These are phyloP conservation scores for Hypoxylon fragiforme DNA, from an alignment of 495 filamentous ascomycete genomes.

Conservation along the genomic window DNA sequence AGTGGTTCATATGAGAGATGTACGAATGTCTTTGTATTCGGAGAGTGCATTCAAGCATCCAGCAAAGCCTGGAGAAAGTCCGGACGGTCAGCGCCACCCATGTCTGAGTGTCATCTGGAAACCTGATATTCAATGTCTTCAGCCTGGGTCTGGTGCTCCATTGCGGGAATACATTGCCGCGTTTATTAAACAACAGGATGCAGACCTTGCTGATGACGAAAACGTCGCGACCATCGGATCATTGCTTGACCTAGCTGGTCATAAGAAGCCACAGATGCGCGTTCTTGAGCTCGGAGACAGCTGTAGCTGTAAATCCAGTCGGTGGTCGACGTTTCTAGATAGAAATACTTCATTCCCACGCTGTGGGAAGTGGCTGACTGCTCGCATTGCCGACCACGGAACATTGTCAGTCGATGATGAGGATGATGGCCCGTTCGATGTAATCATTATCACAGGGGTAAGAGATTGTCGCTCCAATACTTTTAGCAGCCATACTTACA, in stretches of 20 bases:
- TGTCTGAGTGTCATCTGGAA: constrained; percentile 39
- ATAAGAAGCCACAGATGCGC: constrained; percentile 31
- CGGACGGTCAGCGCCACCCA: constrained; percentile 28
- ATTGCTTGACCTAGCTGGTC: constrained; percentile 29
- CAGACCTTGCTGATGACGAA: constrained; percentile 1
- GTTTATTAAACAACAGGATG: not conserved
- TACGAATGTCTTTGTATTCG: constrained; percentile 14
- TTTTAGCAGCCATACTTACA: not conserved
- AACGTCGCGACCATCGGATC: constrained; percentile 16
- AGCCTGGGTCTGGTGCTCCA: not conserved
- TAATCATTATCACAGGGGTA: constrained; percentile 17
- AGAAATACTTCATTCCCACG: constrained; percentile 23
- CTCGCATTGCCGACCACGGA: constrained; percentile 13
- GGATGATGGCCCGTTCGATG: constrained; percentile 10
- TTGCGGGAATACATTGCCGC: constrained; percentile 6
- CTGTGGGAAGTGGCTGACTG: too few relatives aligned
- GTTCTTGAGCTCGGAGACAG: constrained; percentile 19
- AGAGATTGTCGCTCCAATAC: not conserved
- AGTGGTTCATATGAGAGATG: constrained; percentile 7
- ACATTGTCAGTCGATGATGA: not conserved
- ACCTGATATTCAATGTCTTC: constrained; percentile 35
- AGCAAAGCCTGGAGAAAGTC: not conserved
- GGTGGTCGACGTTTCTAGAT: constrained; percentile 11
- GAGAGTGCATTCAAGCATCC: constrained; percentile 10
- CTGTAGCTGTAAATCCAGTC: not conserved